These are phyloP conservation scores for Komagataella phaffii DNA, from an alignment of 805 yeast species.

Conservation along the genomic window DNA sequence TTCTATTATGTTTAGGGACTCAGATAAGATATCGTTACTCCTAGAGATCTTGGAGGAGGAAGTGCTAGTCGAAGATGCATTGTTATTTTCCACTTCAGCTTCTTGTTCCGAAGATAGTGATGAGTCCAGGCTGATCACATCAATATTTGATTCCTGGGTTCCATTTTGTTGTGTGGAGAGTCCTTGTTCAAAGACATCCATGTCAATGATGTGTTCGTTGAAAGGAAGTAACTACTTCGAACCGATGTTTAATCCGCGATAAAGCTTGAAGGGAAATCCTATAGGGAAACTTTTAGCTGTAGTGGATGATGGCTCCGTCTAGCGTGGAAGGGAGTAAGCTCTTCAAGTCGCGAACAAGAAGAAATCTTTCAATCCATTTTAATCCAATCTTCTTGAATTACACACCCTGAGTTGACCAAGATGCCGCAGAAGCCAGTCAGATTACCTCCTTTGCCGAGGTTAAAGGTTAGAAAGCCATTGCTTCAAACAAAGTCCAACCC, in stretches of 20 bases:
- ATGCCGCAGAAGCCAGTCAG: constrained; percentile 1
- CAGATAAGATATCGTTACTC: neutral
- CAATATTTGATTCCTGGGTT: neutral
- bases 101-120: neutral
- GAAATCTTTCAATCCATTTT: neutral
- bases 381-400: neutral
- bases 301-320: neutral
- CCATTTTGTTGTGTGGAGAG: neutral
- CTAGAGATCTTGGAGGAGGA: constrained; percentile 12
- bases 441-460: constrained; percentile 62
- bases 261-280: neutral
- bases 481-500: constrained; percentile 47
- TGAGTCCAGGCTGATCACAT: neutral
- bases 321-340: neutral
- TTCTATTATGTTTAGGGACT: neutral
- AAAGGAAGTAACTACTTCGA: too few relatives aligned
- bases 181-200: neutral
- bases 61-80: constrained; percentile 8
- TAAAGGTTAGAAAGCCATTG: constrained; percentile 55
- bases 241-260: neutral
- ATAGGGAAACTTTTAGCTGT: neutral
- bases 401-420: constrained; percentile 10
- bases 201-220: neutral
- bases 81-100: neutral
- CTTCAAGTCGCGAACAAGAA: neutral